Base-by-base conservation (phyloP, 2,329 filamentous ascomycete genomes). In the Calycina herbarum region DNA sequence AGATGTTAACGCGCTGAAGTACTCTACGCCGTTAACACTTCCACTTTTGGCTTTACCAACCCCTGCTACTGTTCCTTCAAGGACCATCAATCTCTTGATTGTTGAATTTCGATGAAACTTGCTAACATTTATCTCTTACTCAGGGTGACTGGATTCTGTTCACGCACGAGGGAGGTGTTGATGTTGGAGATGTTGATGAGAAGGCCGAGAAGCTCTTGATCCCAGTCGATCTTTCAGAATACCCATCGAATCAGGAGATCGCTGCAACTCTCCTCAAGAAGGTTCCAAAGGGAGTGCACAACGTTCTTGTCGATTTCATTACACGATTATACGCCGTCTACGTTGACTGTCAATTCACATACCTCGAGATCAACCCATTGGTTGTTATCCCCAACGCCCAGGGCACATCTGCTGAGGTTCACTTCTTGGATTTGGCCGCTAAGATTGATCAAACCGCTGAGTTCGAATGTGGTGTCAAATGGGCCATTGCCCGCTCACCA, bases 91-190 rank as follows among this genome's bases (percentile, higher is more conserved):
- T 48, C 42, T 48, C 27, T 51, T 61, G 15, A 1, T 31, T 13
- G 20, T 20, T 45, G 13, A 35, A n/a, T 27, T n/a, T 48, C 17
- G 17, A 38, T 38, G 24, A 51, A 67, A 69, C 68, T 64, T 73
- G 70, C 72, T 74, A 66, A 75, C 68, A 54, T 57, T 56, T 20
- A 59, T 13, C 1, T 27, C 57, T 58, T 61, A 31, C 40, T 15
- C 79, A 98, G 95, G 95, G 95, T 78, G 95, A 99, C 82, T 98
- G 94, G 93, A 97, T 99, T 78, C 92, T 99, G 77, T 99, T 99
- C 86, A 97, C 94, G 76, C 93, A 99, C 83, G 95, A 99, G 83
- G 95, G 95, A 85, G 95, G 95, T 91, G 94, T 99, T 73, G 95
- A 99, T 82, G 95, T 99, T 75, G 95, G 95, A 79, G 95, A 99